These are phyloP conservation scores for Pichia sporocuriosa DNA, from an alignment of 805 yeast species.

Conservation along the genomic window DNA sequence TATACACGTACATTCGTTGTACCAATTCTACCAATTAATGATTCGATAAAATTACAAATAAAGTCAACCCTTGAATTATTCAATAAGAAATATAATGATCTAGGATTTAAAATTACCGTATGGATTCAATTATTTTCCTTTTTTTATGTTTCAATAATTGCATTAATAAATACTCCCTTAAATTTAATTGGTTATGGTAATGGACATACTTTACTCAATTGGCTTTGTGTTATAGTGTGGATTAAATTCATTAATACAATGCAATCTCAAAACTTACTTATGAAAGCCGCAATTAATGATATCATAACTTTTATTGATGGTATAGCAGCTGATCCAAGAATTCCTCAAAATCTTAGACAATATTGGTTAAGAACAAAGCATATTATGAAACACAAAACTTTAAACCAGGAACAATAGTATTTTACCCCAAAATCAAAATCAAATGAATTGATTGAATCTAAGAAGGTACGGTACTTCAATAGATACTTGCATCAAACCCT, in stretches of 20 bases:
- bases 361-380: slow-evolving; percentile 42
- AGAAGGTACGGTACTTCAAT: too few relatives aligned
- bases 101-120: slow-evolving; percentile 54
- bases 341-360: slow-evolving; percentile 41
- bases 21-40: slow-evolving; percentile 44
- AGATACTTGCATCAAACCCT: too few relatives aligned
- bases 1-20: slow-evolving; percentile 60
- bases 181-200: slow-evolving; percentile 14
- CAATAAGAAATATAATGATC: slow-evolving; percentile 49
- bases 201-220: slow-evolving; percentile 27
- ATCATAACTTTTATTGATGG: slow-evolving; percentile 31
- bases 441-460: neutral
- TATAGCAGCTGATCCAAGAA: slow-evolving; percentile 41
- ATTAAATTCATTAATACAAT: slow-evolving; percentile 66
- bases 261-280: slow-evolving; percentile 67
- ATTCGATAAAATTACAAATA: slow-evolving; percentile 10
- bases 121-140: slow-evolving; percentile 38
- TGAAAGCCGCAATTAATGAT: slow-evolving; percentile 35
- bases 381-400: slow-evolving; percentile 9
- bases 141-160: slow-evolving; percentile 28
- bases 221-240: slow-evolving; percentile 50
- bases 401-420: slow-evolving; percentile 1
- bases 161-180: slow-evolving; percentile 22
- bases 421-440: too few relatives aligned
- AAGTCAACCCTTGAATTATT: slow-evolving; percentile 34